Evolutionary conservation across 768 basidiomycete species (phyloP), one percentile per base, ranked within the genome.

Genomic region (Kwoniella dendrophila): DNA sequence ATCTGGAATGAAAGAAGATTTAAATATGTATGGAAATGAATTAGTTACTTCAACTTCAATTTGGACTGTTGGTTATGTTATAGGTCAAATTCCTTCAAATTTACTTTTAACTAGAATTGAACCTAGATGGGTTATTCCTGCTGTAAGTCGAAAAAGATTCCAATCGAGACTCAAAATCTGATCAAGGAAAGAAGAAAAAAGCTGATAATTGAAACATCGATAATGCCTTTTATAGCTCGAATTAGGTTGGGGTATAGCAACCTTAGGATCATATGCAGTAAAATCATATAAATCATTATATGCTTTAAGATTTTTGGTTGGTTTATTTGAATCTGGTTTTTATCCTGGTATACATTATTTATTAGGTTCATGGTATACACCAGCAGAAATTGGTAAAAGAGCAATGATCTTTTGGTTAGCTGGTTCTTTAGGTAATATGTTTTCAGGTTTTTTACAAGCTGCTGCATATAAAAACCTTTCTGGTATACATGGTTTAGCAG

Each of bases 311-410:
- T 77, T 77, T 63, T 59, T 77, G 33, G 71, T 77, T 26, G 76
- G 76, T 7, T 65, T 75, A 4, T 71, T 74, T 38, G 76, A 77
- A 48, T 67, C 72, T 24, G 72, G 63, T 6, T 77, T 75, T 56
- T 77, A 77, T 50, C 76, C 76, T 12, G 74, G 74, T 26, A 68
- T 72, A 22, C 75, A 74, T 55, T 75, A 70, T 62, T 34, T 75
- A 4, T 56, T 77, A 6, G 74, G 72, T n/a, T 71, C 66, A 26
- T 77, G 71, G 71, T 77, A 77, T 67, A 74, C 73, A 5, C 66
- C 67, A 5, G 47, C 66, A 7, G 76, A 75, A 40, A 58, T 75
- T 12, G 71, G 70, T 20, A 78, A 78, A 59, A 62, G 76, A 14
- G 59, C 70, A 27, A 70, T 69, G 40, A 75, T 73, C 44, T 77